These are phyloP conservation scores for Teunomyces pallodes DNA, from an alignment of 805 yeast genomes.

Conservation along the genomic window DNA sequence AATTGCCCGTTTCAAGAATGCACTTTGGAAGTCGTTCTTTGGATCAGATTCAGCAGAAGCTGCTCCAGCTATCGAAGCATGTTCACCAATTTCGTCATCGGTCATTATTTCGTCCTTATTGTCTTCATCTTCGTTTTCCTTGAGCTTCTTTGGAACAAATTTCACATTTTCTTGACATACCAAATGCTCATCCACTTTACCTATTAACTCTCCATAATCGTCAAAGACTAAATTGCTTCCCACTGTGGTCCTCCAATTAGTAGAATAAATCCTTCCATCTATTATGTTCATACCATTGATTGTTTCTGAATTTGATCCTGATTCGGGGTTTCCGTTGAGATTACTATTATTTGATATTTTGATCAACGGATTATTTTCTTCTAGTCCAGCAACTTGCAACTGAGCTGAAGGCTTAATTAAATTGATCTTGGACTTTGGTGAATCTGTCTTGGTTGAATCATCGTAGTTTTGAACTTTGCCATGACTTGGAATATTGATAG, in stretches of 20 bases:
- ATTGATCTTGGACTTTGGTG: constrained; percentile 18
- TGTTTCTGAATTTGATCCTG: constrained; percentile 13
- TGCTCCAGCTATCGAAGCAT: constrained; percentile 7
- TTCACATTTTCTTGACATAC: constrained; percentile 26
- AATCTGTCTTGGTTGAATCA: constrained; percentile 7
- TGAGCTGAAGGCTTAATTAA: constrained; percentile 40
- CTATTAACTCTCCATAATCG: constrained; percentile 41
- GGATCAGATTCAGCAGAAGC: constrained; percentile 14
- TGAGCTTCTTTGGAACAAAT: constrained; percentile 14
- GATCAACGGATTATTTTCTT: constrained; percentile 32
- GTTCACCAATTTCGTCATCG: constrained; percentile 12
- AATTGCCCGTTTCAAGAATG: constrained; percentile 13
- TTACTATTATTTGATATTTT: constrained; percentile 32
- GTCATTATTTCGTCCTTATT: constrained; percentile 14
- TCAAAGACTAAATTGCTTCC: constrained; percentile 65
- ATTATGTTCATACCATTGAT: constrained; percentile 29
- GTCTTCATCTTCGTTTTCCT: constrained; percentile 14
- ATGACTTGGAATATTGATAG: constrained; percentile 30
- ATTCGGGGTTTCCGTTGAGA: constrained; percentile 5
- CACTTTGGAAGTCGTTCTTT: constrained; percentile 5
- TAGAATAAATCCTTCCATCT: constrained; percentile 58
- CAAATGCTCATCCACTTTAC: constrained; percentile 40
- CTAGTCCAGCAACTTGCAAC: constrained; percentile 36
- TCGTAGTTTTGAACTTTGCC: constrained; percentile 12
- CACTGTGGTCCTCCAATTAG: constrained; percentile 71